Percentiles rank a stretch among this genome's conserved stretches.
phyloP scores from a whole-genome alignment of 768 basidiomycete genomes.

The Leccinellum albellum region DNA sequence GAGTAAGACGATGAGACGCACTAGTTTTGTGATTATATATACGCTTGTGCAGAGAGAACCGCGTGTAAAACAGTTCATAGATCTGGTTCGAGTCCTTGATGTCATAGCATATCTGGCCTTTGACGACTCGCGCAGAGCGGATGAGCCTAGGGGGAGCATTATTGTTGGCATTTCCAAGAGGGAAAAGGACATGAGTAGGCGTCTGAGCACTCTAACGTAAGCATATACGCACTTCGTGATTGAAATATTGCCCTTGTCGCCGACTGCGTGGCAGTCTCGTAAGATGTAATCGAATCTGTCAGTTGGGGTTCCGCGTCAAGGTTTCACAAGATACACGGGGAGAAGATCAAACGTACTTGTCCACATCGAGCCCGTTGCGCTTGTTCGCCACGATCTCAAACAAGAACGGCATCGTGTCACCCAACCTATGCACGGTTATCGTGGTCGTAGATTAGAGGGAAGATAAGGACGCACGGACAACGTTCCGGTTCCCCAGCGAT shows the following conservation, averaged over 20 bases:
- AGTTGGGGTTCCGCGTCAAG: not conserved
- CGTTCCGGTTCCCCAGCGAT: slow-evolving; percentile 58
- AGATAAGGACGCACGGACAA: slow-evolving; percentile 45
- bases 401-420: slow-evolving; percentile 61
- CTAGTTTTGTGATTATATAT: slow-evolving; percentile 80
- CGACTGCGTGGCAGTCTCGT: slow-evolving; percentile 70
- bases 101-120: slow-evolving; percentile 73
- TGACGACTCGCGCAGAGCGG: slow-evolving; percentile 69
- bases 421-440: slow-evolving; percentile 15
- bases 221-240: slow-evolving; percentile 37
- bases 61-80: slow-evolving; percentile 67
- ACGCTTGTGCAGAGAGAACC: slow-evolving; percentile 78
- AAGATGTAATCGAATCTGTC: slow-evolving; percentile 78
- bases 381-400: slow-evolving; percentile 86
- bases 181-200: not conserved
- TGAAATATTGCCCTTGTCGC: slow-evolving; percentile 54
- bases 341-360: slow-evolving; percentile 50
- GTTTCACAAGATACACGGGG: not conserved
- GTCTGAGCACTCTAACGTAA: not conserved
- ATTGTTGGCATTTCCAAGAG: too few species aligned
- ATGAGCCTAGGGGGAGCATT: slow-evolving; percentile 51
- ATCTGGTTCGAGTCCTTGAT: slow-evolving; percentile 79
- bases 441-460: too few species aligned
- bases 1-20: not conserved
- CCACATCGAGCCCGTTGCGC: slow-evolving; percentile 80